Base-by-base conservation (phyloP, 306 rosid genomes). In the Senna siamea region DNA sequence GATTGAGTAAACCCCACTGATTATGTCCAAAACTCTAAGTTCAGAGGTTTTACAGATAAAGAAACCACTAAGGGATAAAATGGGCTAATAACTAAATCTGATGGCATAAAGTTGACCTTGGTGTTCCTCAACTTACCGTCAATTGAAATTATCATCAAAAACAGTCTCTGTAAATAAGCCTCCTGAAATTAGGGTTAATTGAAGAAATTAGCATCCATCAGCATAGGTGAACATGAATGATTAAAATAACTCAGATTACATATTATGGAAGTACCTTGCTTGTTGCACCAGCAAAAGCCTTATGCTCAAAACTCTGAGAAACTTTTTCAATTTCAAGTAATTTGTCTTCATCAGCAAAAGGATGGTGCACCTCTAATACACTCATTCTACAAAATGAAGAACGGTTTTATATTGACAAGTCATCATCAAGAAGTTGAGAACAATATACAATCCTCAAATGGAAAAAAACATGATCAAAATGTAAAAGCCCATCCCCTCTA, bases 41-140 rank as follows among this genome's bases (percentile, higher is more conserved):
- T 56, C 28, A 11, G 1, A 43, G 81, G 69, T 74, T 50, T 78
- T 61, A 70, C 41, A 70, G 10, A 54, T 28, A 23, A 30, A 30
- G 15, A 15, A 6, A 22, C 8, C 17, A 23, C 26, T 26, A 13
- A 47, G 23, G 11, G 18, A 17, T 56, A 56, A 23, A 26, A 26
- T 26, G 22, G 62, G 37, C 69, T 58, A 60, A 72, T 77, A 32
- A 43, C 69, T 28, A 81, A 23, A 74, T 84, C 82, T 50, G 55
- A 50, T 17, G 78, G 46, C 82, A 56, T 80, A 47, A 2, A n/a
- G 67, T 51, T 82, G 43, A 63, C 62, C 17, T 54, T 59, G 7
- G 75, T n/a, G 38, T 28, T 77, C 74, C 79, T 82, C 47, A 85
- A 77, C 74, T 77, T 77, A 17, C 68, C 55, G 70, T 84, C 89